Percentiles rank a stretch among this genome's conserved stretches.
These are phyloP conservation scores for Globisporangium canariense DNA, from an alignment of 352 stramenopile species.

Conservation along the genomic window DNA sequence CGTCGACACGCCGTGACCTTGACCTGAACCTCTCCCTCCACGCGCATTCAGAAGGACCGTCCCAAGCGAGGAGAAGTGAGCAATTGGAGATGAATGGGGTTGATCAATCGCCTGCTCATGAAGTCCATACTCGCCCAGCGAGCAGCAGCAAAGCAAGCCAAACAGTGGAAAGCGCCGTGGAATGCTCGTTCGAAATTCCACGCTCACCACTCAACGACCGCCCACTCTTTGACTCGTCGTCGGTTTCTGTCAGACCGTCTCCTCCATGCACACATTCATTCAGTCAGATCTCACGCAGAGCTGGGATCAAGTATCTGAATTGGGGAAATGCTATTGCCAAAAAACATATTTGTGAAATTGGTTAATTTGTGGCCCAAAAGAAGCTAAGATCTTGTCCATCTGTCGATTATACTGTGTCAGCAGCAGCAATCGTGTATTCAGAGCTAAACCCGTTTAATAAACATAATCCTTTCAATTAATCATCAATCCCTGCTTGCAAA, in stretches of 20 bases:
- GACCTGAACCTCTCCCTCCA: too few species aligned
- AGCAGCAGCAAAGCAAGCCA: too few species aligned
- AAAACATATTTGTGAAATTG: not conserved
- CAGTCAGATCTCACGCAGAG: not conserved
- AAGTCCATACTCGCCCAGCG: too few species aligned
- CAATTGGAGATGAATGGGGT: too few species aligned
- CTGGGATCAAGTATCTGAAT: not conserved
- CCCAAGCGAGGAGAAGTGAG: too few species aligned
- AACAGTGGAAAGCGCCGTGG: too few species aligned
- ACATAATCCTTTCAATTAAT: too few species aligned
- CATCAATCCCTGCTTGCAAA: too few species aligned
- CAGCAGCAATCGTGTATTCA: not conserved
- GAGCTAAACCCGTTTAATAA: not conserved
- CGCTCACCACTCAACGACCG: not conserved
- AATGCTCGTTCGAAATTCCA: conserved; percentile 1
- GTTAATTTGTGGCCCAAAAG: not conserved
- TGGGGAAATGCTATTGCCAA: not conserved
- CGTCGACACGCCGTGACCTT: too few species aligned
- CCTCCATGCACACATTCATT: conserved; percentile 10
- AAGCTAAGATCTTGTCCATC: too few species aligned
- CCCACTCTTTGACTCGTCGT: not conserved
- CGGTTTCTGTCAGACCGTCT: not conserved
- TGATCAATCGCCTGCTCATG: too few species aligned
- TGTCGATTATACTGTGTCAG: not conserved
- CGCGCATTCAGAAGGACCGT: too few species aligned